These are phyloP conservation scores for Martiniozyma abietophila DNA, from an alignment of 805 yeast genomes.

Conservation along the genomic window DNA sequence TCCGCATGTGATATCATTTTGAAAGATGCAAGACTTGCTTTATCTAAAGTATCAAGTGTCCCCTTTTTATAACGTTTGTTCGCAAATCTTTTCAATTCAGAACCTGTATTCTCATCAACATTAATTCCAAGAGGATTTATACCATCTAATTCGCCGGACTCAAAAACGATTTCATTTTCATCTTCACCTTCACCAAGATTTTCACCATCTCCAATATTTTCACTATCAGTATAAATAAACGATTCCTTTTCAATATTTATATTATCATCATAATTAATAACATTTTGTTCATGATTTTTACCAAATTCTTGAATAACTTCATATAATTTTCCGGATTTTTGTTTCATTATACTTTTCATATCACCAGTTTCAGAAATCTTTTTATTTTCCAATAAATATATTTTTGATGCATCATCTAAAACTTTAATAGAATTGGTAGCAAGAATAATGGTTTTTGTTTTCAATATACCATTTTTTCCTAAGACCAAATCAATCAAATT, in stretches of 20 bases:
- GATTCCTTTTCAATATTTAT: background rate
- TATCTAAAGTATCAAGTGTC: conserved; percentile 30
- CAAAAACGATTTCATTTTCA: conserved; percentile 5
- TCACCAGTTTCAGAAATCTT: conserved; percentile 48
- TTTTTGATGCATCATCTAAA: conserved; percentile 47
- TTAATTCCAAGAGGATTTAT: conserved; percentile 11
- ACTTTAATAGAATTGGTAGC: conserved; percentile 52
- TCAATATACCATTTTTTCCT: conserved; percentile 37
- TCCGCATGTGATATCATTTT: conserved; percentile 29
- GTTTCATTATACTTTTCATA: conserved; percentile 30
- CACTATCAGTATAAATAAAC: conserved; percentile 2
- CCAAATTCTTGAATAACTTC: conserved; percentile 34
- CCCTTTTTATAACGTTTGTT: conserved; percentile 7
- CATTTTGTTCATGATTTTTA: conserved; percentile 2
- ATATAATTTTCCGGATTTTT: conserved; percentile 20
- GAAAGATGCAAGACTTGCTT: conserved; percentile 60
- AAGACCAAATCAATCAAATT: conserved; percentile 60
- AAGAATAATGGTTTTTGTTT: conserved; percentile 42
- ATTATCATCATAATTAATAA: conserved; percentile 1
- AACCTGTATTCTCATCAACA: conserved; percentile 13
- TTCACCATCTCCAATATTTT: conserved; percentile 3
- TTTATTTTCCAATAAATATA: conserved; percentile 48
- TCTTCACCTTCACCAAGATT: conserved; percentile 12
- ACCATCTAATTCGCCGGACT: conserved; percentile 10
- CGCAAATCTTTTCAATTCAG: conserved; percentile 12